These are phyloP conservation scores for Falciphora oryzae DNA, from an alignment of 2,329 filamentous ascomycete genomes.

Conservation along the genomic window DNA sequence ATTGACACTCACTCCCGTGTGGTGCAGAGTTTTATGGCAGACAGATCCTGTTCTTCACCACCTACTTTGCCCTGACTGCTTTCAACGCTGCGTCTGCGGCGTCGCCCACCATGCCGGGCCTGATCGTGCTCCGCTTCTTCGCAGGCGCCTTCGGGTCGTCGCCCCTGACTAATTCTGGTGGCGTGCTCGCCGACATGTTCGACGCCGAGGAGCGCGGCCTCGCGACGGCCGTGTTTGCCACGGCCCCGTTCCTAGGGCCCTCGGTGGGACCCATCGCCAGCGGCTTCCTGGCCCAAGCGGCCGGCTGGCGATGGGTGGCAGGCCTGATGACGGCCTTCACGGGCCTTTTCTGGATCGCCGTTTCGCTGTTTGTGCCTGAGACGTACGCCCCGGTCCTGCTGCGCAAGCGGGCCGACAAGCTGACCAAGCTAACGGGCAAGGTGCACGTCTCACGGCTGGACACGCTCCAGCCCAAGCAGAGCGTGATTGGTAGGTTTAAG, in stretches of 20 bases:
- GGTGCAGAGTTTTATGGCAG: slow-evolving; percentile 53
- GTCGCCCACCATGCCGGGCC: slow-evolving; percentile 48
- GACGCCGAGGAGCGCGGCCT: slow-evolving; percentile 43
- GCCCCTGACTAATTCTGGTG: slow-evolving; percentile 56
- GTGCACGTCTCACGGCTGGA: slow-evolving; percentile 50
- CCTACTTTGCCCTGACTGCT: slow-evolving; percentile 49
- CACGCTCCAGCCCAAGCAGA: slow-evolving; percentile 26
- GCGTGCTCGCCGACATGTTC: slow-evolving; percentile 59
- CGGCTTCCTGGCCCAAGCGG: slow-evolving; percentile 58
- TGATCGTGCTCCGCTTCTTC: slow-evolving; percentile 60
- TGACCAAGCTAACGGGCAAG: slow-evolving; percentile 48
- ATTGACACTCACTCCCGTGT: not conserved
- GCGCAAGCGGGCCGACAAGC: slow-evolving; percentile 43
- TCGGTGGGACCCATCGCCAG: slow-evolving; percentile 58
- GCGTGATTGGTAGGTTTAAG: slow-evolving; percentile 46
- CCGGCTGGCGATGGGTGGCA: slow-evolving; percentile 66
- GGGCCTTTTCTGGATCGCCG: slow-evolving; percentile 51
- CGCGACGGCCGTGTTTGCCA: slow-evolving; percentile 59
- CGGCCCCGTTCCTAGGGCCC: slow-evolving; percentile 61
- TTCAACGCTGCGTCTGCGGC: slow-evolving; percentile 58
- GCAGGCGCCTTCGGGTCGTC: slow-evolving; percentile 57
- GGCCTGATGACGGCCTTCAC: slow-evolving; percentile 60
- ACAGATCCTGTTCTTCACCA: slow-evolving; percentile 52
- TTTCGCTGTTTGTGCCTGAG: slow-evolving; percentile 48
- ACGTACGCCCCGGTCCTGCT: slow-evolving; percentile 56